Percentiles rank a stretch among this genome's conserved stretches.
phyloP scores from a whole-genome alignment of 345 rosid species.

The Physaria fendleri region DNA sequence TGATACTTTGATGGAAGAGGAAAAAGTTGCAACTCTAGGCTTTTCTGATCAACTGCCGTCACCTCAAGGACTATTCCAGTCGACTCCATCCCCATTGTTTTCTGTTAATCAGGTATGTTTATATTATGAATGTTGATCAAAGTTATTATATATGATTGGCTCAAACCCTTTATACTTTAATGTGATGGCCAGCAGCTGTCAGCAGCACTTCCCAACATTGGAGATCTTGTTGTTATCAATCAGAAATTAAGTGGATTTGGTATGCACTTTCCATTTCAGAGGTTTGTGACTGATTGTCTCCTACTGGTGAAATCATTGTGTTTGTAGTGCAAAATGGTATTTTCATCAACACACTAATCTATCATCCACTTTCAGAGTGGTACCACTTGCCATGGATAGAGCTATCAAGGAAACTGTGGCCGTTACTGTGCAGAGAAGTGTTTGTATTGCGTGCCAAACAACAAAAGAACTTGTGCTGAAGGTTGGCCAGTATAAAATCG shows the following conservation, averaged over 20 bases:
- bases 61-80: slow-evolving; percentile 75
- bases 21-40: slow-evolving; percentile 61
- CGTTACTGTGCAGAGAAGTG: slow-evolving; percentile 94
- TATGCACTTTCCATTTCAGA: slow-evolving; percentile 83
- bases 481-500: slow-evolving; percentile 38
- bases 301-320: slow-evolving; percentile 2
- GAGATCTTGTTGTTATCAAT: slow-evolving; percentile 76
- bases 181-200: slow-evolving; percentile 50
- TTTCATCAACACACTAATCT: background rate
- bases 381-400: slow-evolving; percentile 89
- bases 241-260: slow-evolving; percentile 62
- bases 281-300: slow-evolving; percentile 42
- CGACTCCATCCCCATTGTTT: slow-evolving; percentile 67
- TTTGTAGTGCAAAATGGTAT: background rate
- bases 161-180: background rate
- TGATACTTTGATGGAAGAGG: slow-evolving; percentile 71
- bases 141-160: background rate
- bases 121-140: background rate
- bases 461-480: slow-evolving; percentile 96
- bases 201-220: slow-evolving; percentile 66
- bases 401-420: slow-evolving; percentile 92
- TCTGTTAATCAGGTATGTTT: slow-evolving; percentile 53
- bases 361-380: slow-evolving; percentile 44
- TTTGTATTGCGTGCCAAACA: slow-evolving; percentile 94
- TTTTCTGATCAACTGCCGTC: slow-evolving; percentile 82